A percentile compares a stretch with the other conserved stretches of the same genome.
These are phyloP conservation scores for Arachis monticola DNA, from an alignment of 331 rosid species.

Conservation along the genomic window DNA sequence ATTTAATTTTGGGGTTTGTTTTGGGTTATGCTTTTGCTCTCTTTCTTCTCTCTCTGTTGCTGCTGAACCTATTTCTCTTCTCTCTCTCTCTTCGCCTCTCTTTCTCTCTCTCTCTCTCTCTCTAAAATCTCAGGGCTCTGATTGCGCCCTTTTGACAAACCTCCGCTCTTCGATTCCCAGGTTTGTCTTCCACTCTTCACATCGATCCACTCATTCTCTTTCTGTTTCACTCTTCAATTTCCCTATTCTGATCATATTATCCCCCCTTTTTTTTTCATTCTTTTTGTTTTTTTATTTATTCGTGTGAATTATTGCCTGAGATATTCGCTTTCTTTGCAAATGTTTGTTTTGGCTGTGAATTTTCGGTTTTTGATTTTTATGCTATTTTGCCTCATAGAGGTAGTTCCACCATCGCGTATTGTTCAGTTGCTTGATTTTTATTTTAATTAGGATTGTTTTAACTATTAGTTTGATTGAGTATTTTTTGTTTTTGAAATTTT, in stretches of 20 bases:
- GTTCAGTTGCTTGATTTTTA: constrained; percentile 25
- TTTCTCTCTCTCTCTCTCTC: constrained; percentile 49
- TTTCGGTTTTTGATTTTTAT: constrained; percentile 32
- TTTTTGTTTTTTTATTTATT: background rate
- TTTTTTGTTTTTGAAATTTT: background rate
- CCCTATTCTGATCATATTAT: background rate
- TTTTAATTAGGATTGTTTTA: constrained; percentile 26
- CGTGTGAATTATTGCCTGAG: constrained; percentile 42
- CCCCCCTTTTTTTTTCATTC: background rate
- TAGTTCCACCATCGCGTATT: constrained; percentile 45
- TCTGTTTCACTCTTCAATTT: background rate
- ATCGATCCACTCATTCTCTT: constrained; percentile 54
- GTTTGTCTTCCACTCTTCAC: constrained; percentile 47
- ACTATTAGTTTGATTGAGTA: constrained; percentile 36
- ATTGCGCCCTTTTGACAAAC: constrained; percentile 54
- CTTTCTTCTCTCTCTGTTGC: constrained; percentile 26
- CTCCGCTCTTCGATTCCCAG: constrained; percentile 63
- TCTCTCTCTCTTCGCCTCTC: constrained; percentile 34
- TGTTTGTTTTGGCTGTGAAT: constrained; percentile 32
- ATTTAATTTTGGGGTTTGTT: constrained; percentile 42
- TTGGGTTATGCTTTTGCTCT: constrained; percentile 60
- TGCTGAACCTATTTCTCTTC: constrained; percentile 52
- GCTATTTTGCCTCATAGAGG: constrained; percentile 42
- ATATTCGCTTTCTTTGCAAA: constrained; percentile 40
- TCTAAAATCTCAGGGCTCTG: constrained; percentile 69